Evolutionary conservation across 2,329 filamentous ascomycete species (phyloP), one percentile per base, ranked within the genome.

Genomic region (Coniochaeta hoffmannii): DNA sequence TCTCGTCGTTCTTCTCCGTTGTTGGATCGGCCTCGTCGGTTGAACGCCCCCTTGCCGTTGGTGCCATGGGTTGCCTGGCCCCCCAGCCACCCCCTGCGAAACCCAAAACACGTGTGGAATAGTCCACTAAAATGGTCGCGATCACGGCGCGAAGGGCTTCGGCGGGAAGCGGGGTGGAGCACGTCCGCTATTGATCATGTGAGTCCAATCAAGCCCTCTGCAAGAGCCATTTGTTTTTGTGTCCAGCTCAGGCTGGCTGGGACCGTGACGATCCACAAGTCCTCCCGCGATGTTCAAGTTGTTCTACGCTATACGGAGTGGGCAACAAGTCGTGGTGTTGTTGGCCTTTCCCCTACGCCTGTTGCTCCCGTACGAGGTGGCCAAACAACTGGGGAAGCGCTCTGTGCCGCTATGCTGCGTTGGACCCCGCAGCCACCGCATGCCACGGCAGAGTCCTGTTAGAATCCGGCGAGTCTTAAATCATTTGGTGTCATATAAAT

Each of bases 181-280:
- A 31, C 50, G 50, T 53, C 34, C 24, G 34, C 50, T 53, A n/a
- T 14, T 53, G 50, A 31, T 53, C 50, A 53, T 53, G 50, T 53
- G 50, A 53, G 34, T 53, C 34, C 49, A 51, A 51, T 15, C 49
- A 31, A n/a, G 46, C 24, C 46, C 11, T 17, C 26, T 28, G 36
- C 12, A 7, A 24, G 19, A 7, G 7, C 30, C 17, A 41, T 36
- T 14, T n/a, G n/a, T n/a, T 41, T 41, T 6, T 41, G 36, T 41
- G 19, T 19, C 17, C 36, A 41, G 36, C 34, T 14, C 32, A 9
- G 17, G 34, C 34, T 36, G 15, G 30, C 30, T 32, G 7, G 7
- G 10, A 24, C 4, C n/a, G n/a, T 41, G 17, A 41, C 36, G 36
- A 41, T 28, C 22, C 41, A 28, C 41, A 46, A n/a, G 19, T 24